A percentile compares a stretch with the other conserved stretches of the same genome.
phyloP scores from a whole-genome alignment of 108 stramenopile genomes.

The Cyclotella kingstonii region DNA sequence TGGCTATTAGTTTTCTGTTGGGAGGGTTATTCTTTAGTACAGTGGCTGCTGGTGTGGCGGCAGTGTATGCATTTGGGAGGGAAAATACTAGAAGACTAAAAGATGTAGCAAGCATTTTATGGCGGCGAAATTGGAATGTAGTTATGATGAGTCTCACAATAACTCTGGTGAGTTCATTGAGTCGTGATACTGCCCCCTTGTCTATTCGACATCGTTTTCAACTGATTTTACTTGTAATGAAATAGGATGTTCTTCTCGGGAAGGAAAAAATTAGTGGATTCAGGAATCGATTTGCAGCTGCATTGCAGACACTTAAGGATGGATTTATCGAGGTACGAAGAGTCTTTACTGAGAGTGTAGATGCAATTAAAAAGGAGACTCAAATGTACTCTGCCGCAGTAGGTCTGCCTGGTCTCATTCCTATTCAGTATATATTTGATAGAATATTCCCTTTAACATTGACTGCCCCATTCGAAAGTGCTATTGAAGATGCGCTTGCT shows the following conservation, averaged over 20 bases:
- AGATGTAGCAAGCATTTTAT: constrained; percentile 36
- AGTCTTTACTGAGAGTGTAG: constrained; percentile 52
- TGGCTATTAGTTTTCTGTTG: constrained; percentile 38
- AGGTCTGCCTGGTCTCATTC: constrained; percentile 46
- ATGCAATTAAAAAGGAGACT: constrained; percentile 54
- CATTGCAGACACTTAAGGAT: constrained; percentile 43
- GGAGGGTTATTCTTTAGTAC: constrained; percentile 66
- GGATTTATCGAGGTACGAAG: constrained; percentile 38
- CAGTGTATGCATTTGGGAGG: constrained; percentile 48
- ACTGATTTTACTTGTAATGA: not conserved
- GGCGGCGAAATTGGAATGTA: constrained; percentile 48
- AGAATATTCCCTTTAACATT: constrained; percentile 46
- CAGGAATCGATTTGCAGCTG: constrained; percentile 44
- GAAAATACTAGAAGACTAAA: constrained; percentile 45
- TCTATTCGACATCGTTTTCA: not conserved
- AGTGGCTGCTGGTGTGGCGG: constrained; percentile 43
- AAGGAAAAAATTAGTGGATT: constrained; percentile 41
- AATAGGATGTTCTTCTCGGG: constrained; percentile 35
- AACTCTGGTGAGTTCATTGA: constrained; percentile 28
- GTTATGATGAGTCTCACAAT: constrained; percentile 36
- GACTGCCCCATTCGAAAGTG: constrained; percentile 36
- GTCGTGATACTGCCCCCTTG: not conserved
- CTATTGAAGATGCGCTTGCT: constrained; percentile 32
- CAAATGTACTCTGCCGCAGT: constrained; percentile 41
- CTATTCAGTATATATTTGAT: constrained; percentile 57